These are phyloP conservation scores for Pythium monospermum DNA, from an alignment of 352 stramenopile genomes.

Conservation along the genomic window DNA sequence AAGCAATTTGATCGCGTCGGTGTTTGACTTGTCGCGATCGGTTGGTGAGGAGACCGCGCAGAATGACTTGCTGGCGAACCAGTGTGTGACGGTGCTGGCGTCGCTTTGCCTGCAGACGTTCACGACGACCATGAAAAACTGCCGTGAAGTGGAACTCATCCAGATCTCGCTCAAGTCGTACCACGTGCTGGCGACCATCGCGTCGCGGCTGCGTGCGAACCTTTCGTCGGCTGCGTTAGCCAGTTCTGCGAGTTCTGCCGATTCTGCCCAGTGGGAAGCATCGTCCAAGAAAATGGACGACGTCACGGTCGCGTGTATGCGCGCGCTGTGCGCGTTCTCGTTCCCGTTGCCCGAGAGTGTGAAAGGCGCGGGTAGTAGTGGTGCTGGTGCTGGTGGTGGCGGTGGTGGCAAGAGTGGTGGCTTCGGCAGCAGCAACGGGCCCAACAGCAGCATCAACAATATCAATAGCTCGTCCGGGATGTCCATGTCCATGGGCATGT, in stretches of 20 bases:
- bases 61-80: constrained; percentile 44
- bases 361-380: constrained; percentile 15
- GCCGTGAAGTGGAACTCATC: constrained; percentile 76
- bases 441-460: not conserved
- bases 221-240: constrained; percentile 15
- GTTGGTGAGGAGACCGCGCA: constrained; percentile 32
- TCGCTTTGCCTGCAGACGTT: constrained; percentile 69
- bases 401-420: constrained; percentile 24
- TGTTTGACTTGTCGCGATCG: constrained; percentile 67
- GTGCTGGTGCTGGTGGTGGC: constrained; percentile 16
- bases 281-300: constrained; percentile 64
- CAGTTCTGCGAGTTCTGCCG: not conserved
- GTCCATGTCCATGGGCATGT: not conserved
- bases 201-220: constrained; percentile 58
- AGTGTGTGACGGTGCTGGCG: constrained; percentile 59
- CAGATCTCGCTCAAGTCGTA: constrained; percentile 83
- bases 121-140: constrained; percentile 75
- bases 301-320: constrained; percentile 64
- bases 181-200: constrained; percentile 71
- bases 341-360: constrained; percentile 70
- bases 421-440: constrained; percentile 2
- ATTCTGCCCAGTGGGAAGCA: constrained; percentile 27
- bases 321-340: constrained; percentile 70
- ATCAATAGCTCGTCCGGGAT: not conserved
- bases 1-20: constrained; percentile 66